phyloP scores from a whole-genome alignment of 768 basidiomycete genomes.

The Mycena capillaripes region DNA sequence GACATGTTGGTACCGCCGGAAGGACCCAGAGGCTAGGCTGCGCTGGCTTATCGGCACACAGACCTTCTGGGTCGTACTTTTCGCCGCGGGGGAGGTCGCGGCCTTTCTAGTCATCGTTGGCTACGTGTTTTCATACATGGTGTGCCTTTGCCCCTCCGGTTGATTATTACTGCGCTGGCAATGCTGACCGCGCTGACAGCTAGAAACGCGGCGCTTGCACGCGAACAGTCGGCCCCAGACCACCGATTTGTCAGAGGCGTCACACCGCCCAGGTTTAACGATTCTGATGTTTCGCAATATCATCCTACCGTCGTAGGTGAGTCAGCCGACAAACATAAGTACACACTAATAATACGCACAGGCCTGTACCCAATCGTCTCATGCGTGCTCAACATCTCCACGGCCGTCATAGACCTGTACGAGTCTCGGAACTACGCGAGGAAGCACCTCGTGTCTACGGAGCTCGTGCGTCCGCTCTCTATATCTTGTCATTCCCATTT shows the following conservation, averaged over 20 bases:
- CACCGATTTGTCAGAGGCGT: not conserved
- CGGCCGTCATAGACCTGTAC: not conserved
- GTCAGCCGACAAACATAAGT: not conserved
- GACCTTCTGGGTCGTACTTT: not conserved
- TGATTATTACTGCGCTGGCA: too few relatives aligned
- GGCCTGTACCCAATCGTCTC: not conserved
- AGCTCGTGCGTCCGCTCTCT: not conserved
- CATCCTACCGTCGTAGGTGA: not conserved
- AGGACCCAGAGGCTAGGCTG: not conserved
- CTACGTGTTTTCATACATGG: not conserved
- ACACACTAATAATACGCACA: not conserved
- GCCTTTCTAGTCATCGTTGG: not conserved
- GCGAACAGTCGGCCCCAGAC: too few relatives aligned
- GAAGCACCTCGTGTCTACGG: too few relatives aligned
- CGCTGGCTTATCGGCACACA: constrained; percentile 2
- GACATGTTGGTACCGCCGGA: not conserved
- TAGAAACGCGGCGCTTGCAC: too few relatives aligned
- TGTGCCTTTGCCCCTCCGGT: not conserved
- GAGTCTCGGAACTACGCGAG: not conserved
- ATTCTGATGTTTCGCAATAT: not conserved
- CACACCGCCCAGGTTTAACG: not conserved
- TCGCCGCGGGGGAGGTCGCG: not conserved
- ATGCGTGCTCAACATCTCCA: not conserved
- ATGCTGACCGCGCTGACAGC: too few relatives aligned
- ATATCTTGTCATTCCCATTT: not conserved